phyloP scores from a whole-genome alignment of 805 yeast species.

The Hanseniaspora guilliermondii region DNA sequence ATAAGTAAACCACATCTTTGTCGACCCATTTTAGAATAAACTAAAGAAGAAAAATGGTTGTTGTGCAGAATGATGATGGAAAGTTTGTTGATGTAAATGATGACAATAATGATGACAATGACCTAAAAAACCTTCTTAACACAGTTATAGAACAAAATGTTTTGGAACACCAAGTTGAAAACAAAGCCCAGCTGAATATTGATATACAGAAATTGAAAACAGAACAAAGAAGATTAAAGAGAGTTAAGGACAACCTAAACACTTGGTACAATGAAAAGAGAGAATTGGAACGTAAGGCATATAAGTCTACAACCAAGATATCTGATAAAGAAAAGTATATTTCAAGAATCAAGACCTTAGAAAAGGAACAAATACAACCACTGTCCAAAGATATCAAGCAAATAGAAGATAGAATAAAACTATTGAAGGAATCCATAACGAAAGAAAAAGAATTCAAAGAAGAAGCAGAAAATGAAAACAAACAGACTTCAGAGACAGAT shows the following conservation, averaged over 20 bases:
- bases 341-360: slow-evolving; percentile 43
- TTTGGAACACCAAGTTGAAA: slow-evolving; percentile 61
- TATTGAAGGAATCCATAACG: slow-evolving; percentile 19
- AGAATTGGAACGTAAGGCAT: slow-evolving; percentile 37
- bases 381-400: slow-evolving; percentile 53
- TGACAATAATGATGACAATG: slow-evolving; percentile 14
- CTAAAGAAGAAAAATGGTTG: not conserved
- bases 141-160: slow-evolving; percentile 55
- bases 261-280: slow-evolving; percentile 34
- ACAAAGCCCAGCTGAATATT: slow-evolving; percentile 52
- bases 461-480: not conserved
- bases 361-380: slow-evolving; percentile 36
- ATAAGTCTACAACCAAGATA: slow-evolving; percentile 44
- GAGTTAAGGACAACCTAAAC: slow-evolving; percentile 40
- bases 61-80: slow-evolving; percentile 8
- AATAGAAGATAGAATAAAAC: slow-evolving; percentile 37
- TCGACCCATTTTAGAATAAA: not conserved
- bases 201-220: slow-evolving; percentile 52
- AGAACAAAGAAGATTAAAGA: slow-evolving; percentile 64
- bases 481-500: not conserved
- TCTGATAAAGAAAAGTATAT: slow-evolving; percentile 44
- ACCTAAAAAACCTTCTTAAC: slow-evolving; percentile 36
- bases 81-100: not conserved
- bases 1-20: too few species aligned
- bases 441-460: slow-evolving; percentile 6